These are phyloP conservation scores for Saxophila tyrrhenica DNA, from an alignment of 495 filamentous ascomycete genomes.

Conservation along the genomic window DNA sequence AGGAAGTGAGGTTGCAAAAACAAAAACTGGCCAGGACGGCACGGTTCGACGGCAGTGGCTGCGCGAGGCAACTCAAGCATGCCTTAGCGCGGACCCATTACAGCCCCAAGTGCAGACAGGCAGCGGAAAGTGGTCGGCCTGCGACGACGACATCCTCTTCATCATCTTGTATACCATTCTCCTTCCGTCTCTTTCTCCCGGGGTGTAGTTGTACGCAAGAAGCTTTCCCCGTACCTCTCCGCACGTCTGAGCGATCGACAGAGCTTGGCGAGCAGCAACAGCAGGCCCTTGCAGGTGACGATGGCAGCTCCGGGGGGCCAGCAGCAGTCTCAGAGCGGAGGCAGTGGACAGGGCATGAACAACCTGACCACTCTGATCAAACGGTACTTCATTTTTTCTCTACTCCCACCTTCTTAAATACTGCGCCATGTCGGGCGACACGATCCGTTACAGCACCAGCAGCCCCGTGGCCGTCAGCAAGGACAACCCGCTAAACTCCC, in stretches of 20 bases:
- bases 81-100: not conserved
- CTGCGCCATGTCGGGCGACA: constrained; percentile 15
- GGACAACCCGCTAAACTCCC: constrained; percentile 31
- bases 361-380: constrained; percentile 97
- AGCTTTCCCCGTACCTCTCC: not conserved
- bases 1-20: not conserved
- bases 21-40: not conserved
- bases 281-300: not conserved
- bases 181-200: not conserved
- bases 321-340: not conserved
- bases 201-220: not conserved
- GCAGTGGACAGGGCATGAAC: constrained; percentile 59
- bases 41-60: not conserved
- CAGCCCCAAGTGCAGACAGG: not conserved
- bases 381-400: constrained; percentile 47
- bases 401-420: constrained; percentile 29
- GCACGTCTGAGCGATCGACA: not conserved
- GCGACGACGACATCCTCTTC: not conserved
- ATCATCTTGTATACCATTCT: not conserved
- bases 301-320: not conserved
- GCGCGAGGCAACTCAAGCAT: not conserved
- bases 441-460: constrained; percentile 11
- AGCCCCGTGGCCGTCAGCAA: constrained; percentile 3
- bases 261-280: not conserved
- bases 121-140: not conserved